Conservation (phyloP, 2,329 filamentous ascomycete species). For the Colletotrichum trifolii region DNA sequence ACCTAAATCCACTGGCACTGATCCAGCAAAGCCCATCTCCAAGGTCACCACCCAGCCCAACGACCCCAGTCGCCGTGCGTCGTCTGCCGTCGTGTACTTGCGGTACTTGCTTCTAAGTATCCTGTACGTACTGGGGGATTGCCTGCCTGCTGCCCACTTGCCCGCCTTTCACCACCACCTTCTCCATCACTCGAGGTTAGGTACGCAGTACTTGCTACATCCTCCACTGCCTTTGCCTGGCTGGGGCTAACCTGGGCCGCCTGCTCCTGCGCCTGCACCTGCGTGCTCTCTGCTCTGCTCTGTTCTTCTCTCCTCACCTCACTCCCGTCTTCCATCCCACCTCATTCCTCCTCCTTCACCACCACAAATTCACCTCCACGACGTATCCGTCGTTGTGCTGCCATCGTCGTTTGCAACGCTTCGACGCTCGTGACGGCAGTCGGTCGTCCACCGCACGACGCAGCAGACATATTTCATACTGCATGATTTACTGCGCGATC, state of each 20-base stretch:
- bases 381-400: constrained; percentile 5
- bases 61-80: constrained; percentile 20
- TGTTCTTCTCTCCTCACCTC: constrained; percentile 26
- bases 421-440: neutral
- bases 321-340: constrained; percentile 21
- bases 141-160: constrained; percentile 15
- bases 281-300: constrained; percentile 4
- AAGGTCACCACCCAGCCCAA: constrained; percentile 36
- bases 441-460: neutral
- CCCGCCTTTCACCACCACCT: neutral
- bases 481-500: constrained; percentile 7
- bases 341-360: constrained; percentile 33
- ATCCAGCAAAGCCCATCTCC: constrained; percentile 36
- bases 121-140: neutral
- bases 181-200: too few species aligned
- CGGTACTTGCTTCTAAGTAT: neutral
- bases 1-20: constrained; percentile 37
- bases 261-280: neutral
- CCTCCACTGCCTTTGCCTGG: too few species aligned
- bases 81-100: constrained; percentile 21
- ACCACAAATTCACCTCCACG: constrained; percentile 20
- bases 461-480: neutral
- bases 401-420: neutral
- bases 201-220: too few species aligned
- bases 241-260: neutral